Evolutionary conservation across 495 filamentous ascomycete genomes (phyloP), one percentile per base, ranked within the genome.

Genomic region (Choiromyces venosus): DNA sequence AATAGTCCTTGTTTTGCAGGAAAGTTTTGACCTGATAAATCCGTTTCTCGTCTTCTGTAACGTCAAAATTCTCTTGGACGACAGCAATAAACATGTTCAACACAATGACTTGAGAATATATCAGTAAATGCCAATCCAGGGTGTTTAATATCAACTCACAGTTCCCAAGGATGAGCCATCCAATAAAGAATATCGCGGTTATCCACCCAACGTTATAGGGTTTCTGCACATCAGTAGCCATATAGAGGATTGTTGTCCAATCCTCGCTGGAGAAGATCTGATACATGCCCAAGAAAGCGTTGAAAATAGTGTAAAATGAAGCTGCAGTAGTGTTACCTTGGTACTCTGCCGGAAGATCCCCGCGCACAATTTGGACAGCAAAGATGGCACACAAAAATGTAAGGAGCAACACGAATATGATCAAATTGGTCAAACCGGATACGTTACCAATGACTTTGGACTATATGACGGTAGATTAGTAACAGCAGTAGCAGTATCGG

Each of bases 21-120:
- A 99, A 98, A 8, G 94, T 90, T 78, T 92, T 92, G 68, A 99
- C 93, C 83, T 99, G 95, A 79, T 97, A 91, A 71, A 97, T 85
- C 37, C 95, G 93, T 82, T 99, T 99, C 83, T 97, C 93, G 79
- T 99, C 96, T 82, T 99, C 95, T 10, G 93, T 94, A n/a, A 99
- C 93, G 83, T 99, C 95, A 81, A 99, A 99, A 81, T 96, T 99
- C 82, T 99, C 95, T 82, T 99, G 95, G 73, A 99, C 97, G 84
- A 99, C 95, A 84, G 95, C 95, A 91, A 99, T 99, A 84, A 99
- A 99, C 95, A 99, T 99, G 81, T 97, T 99, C 85, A 99, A 85
- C 65, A 98, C 87, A 84, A 99, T 97, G 81, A 98, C 79, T 80
- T 65, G 56, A 19, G 29, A 14, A 37, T 56, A 29, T 40, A 16